A percentile compares a stretch with the other conserved stretches of the same genome.
Evolutionary conservation across 1,284 basidiomycete genomes (phyloP).

Genomic region (Melampsora americana): DNA sequence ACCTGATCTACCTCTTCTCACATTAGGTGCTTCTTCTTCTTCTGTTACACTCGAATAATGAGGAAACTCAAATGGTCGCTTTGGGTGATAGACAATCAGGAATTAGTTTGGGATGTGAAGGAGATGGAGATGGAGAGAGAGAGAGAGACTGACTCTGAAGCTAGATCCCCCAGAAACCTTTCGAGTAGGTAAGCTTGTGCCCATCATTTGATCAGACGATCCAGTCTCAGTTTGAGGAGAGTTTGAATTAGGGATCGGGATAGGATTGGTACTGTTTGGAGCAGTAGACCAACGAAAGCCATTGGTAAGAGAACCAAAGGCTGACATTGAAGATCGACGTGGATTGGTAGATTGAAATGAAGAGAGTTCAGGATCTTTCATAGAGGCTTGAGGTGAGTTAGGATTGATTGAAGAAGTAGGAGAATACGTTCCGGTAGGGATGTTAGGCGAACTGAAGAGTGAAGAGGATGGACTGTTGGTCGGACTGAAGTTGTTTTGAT

Average conservation of each 20-base stretch:
- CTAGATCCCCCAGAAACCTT: not conserved
- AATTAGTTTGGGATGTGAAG: not conserved
- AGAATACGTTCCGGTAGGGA: not conserved
- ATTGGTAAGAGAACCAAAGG: conserved; percentile 2
- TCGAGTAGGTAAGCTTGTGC: conserved; percentile 12
- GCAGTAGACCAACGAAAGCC: conserved; percentile 17
- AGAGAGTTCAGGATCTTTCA: too few species aligned
- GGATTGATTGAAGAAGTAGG: conserved; percentile 5
- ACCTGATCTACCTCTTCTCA: conserved; percentile 8
- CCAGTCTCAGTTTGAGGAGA: not conserved
- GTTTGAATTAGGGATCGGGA: conserved; percentile 8
- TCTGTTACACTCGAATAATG: not conserved
- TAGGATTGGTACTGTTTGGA: not conserved
- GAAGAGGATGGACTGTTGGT: not conserved
- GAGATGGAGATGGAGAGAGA: not conserved
- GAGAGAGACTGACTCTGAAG: conserved; percentile 14
- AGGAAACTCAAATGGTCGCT: conserved; percentile 28
- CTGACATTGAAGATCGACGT: too few species aligned
- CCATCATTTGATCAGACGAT: not conserved
- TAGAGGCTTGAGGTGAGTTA: not conserved
- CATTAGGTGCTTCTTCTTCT: not conserved
- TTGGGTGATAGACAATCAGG: not conserved
- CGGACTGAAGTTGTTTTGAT: not conserved
- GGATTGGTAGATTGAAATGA: too few species aligned
- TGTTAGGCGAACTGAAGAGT: not conserved